A percentile compares a stretch with the other conserved stretches of the same genome.
Conservation (phyloP, 73 alveolate genomes). For the Effrenium voratum region DNA sequence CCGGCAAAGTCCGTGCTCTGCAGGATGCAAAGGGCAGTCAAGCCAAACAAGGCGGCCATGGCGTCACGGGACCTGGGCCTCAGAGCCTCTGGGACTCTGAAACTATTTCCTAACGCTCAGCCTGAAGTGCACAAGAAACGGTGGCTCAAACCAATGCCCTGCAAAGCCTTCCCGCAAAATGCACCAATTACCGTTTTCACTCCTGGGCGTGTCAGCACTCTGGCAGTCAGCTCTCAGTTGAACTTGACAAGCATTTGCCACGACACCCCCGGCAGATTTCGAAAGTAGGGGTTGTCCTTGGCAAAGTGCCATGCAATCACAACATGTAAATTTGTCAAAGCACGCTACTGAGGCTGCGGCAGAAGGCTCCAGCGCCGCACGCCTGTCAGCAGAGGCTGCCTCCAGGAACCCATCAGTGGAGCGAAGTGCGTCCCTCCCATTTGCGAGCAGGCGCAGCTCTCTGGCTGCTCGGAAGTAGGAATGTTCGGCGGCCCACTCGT, state of each 20-base stretch:
- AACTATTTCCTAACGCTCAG: too few species aligned
- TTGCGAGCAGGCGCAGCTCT: neutral
- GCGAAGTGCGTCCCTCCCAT: neutral
- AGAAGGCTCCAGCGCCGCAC: too few species aligned
- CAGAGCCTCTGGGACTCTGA: neutral
- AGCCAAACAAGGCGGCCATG: neutral
- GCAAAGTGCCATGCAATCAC: neutral
- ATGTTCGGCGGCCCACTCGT: neutral
- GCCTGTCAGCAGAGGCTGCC: neutral
- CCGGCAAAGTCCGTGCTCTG: neutral
- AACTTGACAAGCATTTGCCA: neutral
- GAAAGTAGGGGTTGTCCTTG: neutral
- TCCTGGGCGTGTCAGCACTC: too few species aligned
- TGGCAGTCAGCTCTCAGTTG: neutral
- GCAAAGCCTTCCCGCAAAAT: too few species aligned
- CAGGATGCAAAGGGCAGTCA: neutral
- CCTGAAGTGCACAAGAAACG: too few species aligned
- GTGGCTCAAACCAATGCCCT: too few species aligned
- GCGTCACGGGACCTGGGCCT: neutral
- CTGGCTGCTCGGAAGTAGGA: neutral
- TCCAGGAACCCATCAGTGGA: neutral
- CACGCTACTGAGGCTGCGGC: too few species aligned
- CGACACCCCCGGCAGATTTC: neutral
- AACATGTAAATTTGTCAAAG: too few species aligned
- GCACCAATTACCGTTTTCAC: too few species aligned